Conservation (phyloP, 257 asterid genomes). For the Solanum habrochaites region DNA sequence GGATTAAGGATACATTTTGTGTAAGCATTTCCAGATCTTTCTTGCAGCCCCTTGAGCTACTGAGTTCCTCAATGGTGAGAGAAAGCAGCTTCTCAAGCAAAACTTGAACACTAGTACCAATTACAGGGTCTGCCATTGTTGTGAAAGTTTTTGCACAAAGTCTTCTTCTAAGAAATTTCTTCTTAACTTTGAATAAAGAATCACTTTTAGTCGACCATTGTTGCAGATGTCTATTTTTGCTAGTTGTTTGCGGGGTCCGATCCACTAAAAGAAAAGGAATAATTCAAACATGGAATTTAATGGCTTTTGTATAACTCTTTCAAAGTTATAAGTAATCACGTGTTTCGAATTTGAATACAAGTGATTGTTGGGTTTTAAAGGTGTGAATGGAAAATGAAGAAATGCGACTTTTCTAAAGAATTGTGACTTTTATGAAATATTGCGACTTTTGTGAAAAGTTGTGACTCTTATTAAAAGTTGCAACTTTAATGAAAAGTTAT, state of each 20-base stretch:
- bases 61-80: neutral
- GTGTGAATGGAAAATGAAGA: too few species aligned
- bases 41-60: neutral
- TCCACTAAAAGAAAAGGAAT: neutral
- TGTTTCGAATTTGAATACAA: neutral
- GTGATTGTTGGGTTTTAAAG: neutral
- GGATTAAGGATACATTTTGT: neutral
- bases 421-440: too few species aligned
- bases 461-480: too few species aligned
- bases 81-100: neutral
- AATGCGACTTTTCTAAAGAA: fast-evolving
- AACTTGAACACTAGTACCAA: neutral
- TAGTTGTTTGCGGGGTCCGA: neutral
- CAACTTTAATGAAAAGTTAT: too few species aligned
- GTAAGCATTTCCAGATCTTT: neutral
- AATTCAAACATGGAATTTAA: too few species aligned
- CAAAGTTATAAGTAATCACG: neutral
- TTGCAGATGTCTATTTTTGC: neutral
- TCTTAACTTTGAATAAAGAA: neutral
- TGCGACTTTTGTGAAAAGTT: too few species aligned
- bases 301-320: neutral
- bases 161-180: neutral
- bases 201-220: neutral
- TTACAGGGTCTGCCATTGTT: neutral
- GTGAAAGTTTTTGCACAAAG: neutral